Base-by-base conservation (phyloP, 2,329 filamentous ascomycete genomes). In the Rhexocercosporidium sp. region DNA sequence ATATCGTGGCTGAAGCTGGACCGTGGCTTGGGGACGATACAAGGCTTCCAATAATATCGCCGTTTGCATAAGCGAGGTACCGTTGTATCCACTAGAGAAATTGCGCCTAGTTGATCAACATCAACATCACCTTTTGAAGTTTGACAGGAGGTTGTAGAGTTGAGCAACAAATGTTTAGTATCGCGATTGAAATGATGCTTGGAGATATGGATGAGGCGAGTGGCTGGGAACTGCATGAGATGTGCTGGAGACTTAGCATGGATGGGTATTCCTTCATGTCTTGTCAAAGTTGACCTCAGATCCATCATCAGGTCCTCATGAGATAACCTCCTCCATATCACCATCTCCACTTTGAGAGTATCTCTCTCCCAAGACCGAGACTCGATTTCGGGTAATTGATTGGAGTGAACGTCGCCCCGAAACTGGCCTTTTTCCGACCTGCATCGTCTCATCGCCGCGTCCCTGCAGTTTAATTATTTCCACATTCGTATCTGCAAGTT, bases 11-110 rank as follows among this genome's bases (percentile, higher is more conserved):
- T 57, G 54, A 9, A 37, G 51, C 51, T 34, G 25, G 8, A 34
- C 20, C 25, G 29, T 54, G 49, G 49, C 49, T 57, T 34, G 54
- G 34, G 37, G 12, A 4, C 5, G 31, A 44, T 16, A 44, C 34
- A 59, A 59, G 54, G 54, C 54, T 59, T 59, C 54, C 54, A 59
- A 59, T 59, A 25, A 59, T 59, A 59, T 59, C 54, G 12, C 11
- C 27, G 20, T 16, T 12, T 59, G 22, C 54, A 44, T 56, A 37
- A 34, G 51, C 51, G 51, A 56, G n/a, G 51, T 20, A 37, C 18
- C n/a, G 31, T 37, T 37, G 51, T 56, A 37, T 56, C 51, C 31
- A 37, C 51, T 20, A 11, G 29, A 44, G 11, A 59, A 41, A 37
- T 44, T 59, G 18, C 34, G 20, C 54, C 22, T 59, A 11, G 9